phyloP scores from a whole-genome alignment of 805 yeast genomes.

The Starmera caribaea region DNA sequence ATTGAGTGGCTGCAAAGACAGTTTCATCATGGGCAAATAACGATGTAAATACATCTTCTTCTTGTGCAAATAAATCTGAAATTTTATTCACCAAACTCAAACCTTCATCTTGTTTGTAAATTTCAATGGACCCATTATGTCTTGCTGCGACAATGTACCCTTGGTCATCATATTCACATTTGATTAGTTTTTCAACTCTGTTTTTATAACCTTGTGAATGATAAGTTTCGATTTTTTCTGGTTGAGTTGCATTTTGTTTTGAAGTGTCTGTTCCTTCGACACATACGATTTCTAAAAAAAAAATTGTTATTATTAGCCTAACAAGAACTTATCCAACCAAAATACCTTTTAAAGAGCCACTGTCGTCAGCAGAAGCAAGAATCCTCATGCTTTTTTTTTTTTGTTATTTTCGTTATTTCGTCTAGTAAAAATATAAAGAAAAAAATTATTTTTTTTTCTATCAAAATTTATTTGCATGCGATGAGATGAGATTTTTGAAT shows the following conservation, averaged over 20 bases:
- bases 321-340: not conserved
- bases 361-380: conserved; percentile 55
- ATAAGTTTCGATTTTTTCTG: conserved; percentile 40
- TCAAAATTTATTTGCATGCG: too few species aligned
- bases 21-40: conserved; percentile 20
- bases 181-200: conserved; percentile 27
- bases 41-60: conserved; percentile 29
- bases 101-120: conserved; percentile 25
- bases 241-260: conserved; percentile 52
- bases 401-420: too few species aligned
- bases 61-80: conserved; percentile 5
- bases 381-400: conserved; percentile 38
- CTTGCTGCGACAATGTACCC: conserved; percentile 34
- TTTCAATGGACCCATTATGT: conserved; percentile 32
- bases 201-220: conserved; percentile 30
- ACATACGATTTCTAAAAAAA: conserved; percentile 41
- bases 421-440: too few species aligned
- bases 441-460: too few species aligned
- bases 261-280: conserved; percentile 74
- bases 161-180: conserved; percentile 15
- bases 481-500: too few species aligned
- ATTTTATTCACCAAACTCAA: conserved; percentile 11
- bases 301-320: not conserved
- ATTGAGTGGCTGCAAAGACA: conserved; percentile 23
- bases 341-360: conserved; percentile 45